These are phyloP conservation scores for Termitomyces sp. DNA, from an alignment of 768 basidiomycete genomes.

Conservation along the genomic window DNA sequence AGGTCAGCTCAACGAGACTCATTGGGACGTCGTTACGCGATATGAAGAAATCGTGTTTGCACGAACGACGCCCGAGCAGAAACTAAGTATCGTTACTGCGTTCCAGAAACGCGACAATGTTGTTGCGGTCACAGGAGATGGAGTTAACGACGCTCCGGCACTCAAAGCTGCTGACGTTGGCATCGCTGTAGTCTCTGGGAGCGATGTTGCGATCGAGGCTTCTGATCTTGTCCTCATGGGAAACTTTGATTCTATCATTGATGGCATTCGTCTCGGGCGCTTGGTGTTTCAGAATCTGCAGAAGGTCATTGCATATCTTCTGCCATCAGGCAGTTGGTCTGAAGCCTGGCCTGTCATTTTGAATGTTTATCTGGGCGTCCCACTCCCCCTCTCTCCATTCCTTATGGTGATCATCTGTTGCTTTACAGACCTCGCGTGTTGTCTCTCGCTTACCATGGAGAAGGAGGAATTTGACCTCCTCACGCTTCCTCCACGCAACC, in stretches of 20 bases:
- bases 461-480: background rate
- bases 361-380: background rate
- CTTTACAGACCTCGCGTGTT: background rate
- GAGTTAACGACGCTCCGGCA: background rate
- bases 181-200: background rate
- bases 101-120: background rate
- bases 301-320: background rate
- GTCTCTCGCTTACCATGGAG: background rate
- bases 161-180: background rate
- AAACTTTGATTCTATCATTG: background rate
- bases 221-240: background rate
- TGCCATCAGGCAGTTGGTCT: background rate
- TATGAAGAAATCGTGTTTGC: slow-evolving; percentile 48
- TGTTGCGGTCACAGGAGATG: background rate
- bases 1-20: slow-evolving; percentile 24
- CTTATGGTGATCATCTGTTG: background rate
- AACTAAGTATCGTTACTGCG: slow-evolving; percentile 18
- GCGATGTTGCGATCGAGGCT: background rate
- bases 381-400: background rate
- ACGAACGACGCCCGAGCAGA: slow-evolving; percentile 55
- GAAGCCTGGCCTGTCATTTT: background rate
- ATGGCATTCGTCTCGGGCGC: background rate
- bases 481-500: background rate
- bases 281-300: background rate
- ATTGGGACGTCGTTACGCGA: slow-evolving; percentile 36